These are phyloP conservation scores for Singerocomus inundabilis DNA, from an alignment of 1,284 basidiomycete species.

Conservation along the genomic window DNA sequence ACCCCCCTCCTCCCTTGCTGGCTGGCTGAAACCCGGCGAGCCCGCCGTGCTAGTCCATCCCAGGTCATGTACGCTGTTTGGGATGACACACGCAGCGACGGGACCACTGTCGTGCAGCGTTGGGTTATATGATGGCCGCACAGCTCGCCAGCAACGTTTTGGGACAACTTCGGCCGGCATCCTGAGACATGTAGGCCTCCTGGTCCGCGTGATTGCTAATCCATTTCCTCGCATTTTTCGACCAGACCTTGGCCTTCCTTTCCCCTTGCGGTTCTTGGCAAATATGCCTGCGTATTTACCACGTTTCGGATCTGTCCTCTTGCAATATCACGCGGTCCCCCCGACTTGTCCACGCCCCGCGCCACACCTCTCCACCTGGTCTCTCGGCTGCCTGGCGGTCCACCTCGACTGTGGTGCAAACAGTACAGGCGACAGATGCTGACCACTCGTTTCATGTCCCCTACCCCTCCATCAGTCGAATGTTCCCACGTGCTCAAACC, in stretches of 20 bases:
- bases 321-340: neutral
- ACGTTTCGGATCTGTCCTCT: slow-evolving; percentile 20
- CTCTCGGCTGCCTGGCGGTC: too few species aligned
- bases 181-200: slow-evolving; percentile 6
- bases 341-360: neutral
- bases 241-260: neutral
- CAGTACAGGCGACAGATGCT: neutral
- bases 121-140: slow-evolving; percentile 9
- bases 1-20: neutral
- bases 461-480: neutral
- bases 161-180: slow-evolving; percentile 16
- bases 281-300: slow-evolving; percentile 4
- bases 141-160: slow-evolving; percentile 20
- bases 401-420: too few species aligned
- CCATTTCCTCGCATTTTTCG: neutral
- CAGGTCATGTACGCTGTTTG: neutral
- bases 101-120: slow-evolving; percentile 8
- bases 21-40: neutral
- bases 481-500: slow-evolving; percentile 13
- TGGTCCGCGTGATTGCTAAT: slow-evolving; percentile 9
- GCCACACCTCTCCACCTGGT: slow-evolving; percentile 2
- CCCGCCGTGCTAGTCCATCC: neutral
- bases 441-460: neutral
- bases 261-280: slow-evolving; percentile 15
- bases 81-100: neutral